phyloP scores from a whole-genome alignment of 176 grass and related monocot species.

The Areca catechu region DNA sequence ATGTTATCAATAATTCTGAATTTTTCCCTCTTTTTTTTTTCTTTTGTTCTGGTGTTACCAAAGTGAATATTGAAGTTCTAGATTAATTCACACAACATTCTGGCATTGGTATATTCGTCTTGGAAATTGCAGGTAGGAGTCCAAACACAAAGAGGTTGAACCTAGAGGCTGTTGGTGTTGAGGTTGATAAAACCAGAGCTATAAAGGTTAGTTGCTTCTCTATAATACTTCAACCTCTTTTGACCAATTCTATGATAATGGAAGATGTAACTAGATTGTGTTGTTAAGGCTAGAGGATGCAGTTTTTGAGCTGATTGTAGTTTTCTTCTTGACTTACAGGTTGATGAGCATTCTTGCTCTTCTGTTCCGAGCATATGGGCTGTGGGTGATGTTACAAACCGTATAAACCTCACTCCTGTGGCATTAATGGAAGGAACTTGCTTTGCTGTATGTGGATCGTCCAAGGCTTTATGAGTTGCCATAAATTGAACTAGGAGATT shows the following conservation, averaged over 20 bases:
- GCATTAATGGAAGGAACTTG: conserved; percentile 97
- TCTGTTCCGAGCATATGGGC: conserved; percentile 82
- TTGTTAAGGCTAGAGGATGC: too few relatives aligned
- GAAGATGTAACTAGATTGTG: too few relatives aligned
- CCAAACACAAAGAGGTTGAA: conserved; percentile 83
- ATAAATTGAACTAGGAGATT: background rate
- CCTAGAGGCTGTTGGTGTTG: conserved; percentile 68
- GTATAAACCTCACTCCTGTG: conserved; percentile 90
- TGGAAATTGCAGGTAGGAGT: conserved; percentile 40
- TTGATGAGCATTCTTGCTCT: conserved; percentile 82
- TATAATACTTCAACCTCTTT: too few relatives aligned
- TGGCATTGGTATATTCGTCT: background rate
- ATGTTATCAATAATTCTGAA: too few relatives aligned
- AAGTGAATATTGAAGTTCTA: too few relatives aligned
- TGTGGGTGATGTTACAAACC: conserved; percentile 94
- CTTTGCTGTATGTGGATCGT: conserved; percentile 61
- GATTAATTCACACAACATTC: background rate
- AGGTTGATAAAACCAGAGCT: conserved; percentile 60
- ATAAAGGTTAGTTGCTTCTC: conserved; percentile 58
- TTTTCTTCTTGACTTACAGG: conserved; percentile 30
- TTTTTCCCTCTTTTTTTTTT: too few relatives aligned
- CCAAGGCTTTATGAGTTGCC: background rate
- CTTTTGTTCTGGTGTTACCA: too few relatives aligned
- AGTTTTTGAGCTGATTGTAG: background rate
- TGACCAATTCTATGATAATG: too few relatives aligned